Evolutionary conservation across 495 filamentous ascomycete species (phyloP), one percentile per base, ranked within the genome.

Genomic region (Penicillium psychrofluorescens): DNA sequence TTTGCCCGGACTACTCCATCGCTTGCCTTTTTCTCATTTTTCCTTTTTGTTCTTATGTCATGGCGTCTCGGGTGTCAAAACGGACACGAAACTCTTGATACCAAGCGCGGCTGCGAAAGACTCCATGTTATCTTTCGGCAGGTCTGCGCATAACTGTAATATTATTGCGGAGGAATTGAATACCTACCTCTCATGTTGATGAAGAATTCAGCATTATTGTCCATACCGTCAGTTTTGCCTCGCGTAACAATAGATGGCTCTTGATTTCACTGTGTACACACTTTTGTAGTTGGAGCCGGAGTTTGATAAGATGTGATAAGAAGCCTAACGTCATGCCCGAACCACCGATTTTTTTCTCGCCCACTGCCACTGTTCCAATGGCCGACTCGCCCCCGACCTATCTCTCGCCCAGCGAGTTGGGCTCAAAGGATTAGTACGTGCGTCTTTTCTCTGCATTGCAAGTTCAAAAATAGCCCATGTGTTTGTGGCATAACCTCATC

Each of bases 341-440:
- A 35, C 42, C 35, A 33, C 30, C 41, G 29, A 54, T 44, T 53
- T 60, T 53, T 60, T 58, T 53, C 37, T 48, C 42, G 10, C 45
- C 40, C 36, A 42, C 29, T 2, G 22, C 46, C 43, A 38, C 38
- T 22, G 16, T 36, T 29, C 38, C 41, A 49, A 61, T 61, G 55
- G 44, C 54, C n/a, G 56, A 55, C 6, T 36, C 47, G 14, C 61
- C 65, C 33, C 71, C 71, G 7, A 53, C 61, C 5, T 68, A 73
- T 51, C 61, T 78, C 11, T 59, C 64, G 16, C 72, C 75, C 22
- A 77, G 74, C 44, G 67, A 76, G 54, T 61, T 78, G 12, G 75
- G 75, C 40, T 74, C 71, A 33, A 77, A 74, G 51, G 69, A 77
- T 47, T 78, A 77, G 75, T 78, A 63, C 32, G 22, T 22, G 22